Evolutionary conservation across 2,329 filamentous ascomycete species (phyloP), one percentile per base, ranked within the genome.

Genomic region (Colletotrichum sansevieriae): DNA sequence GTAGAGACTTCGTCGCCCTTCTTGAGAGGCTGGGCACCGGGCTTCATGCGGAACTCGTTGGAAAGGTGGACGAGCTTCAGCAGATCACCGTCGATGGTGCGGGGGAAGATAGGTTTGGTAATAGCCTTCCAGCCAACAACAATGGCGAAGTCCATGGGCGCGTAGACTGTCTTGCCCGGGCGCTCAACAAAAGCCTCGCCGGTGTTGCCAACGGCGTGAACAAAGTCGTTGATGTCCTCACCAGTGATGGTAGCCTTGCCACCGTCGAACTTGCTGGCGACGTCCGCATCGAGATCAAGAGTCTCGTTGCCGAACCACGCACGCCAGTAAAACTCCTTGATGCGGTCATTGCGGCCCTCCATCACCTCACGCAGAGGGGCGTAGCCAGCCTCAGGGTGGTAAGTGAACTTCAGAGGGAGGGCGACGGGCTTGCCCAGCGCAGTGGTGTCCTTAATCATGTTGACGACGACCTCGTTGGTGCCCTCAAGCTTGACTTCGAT

Each of bases 71-170:
- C 95, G 62, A 99, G 90, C 83, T 97, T 98, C 70, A 99, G 87
- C 62, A 99, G 85, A 78, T 99, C 96, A 72, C 97, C 96, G 74
- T 99, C 96, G 75, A 99, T 98, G 70, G 90, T 93, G 74, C 94
- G 91, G 72, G 96, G 96, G 87, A 99, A 99, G 80, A 99, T 99
- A 13, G 96, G 96, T 87, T 98, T 98, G 11, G 95, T 99, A 76
- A 99, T 99, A 49, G 96, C 96, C 84, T 99, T 98, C 95, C 95
- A 98, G 71, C 95, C 95, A 58, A 97, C 92, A n/a, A 98, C 95
- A 73, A 98, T 97, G 73, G 95, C 95, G 76, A 97, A 99, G 81
- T 99, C 96, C 96, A 99, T 99, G 37, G 97, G 96, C 8, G 96
- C 96, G 74, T 92, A 95, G 72, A 98, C 93, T 71, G 93, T 91